Evolutionary conservation across 1,284 basidiomycete species (phyloP), one percentile per base, ranked within the genome.

Genomic region (Sutorius eximius): DNA sequence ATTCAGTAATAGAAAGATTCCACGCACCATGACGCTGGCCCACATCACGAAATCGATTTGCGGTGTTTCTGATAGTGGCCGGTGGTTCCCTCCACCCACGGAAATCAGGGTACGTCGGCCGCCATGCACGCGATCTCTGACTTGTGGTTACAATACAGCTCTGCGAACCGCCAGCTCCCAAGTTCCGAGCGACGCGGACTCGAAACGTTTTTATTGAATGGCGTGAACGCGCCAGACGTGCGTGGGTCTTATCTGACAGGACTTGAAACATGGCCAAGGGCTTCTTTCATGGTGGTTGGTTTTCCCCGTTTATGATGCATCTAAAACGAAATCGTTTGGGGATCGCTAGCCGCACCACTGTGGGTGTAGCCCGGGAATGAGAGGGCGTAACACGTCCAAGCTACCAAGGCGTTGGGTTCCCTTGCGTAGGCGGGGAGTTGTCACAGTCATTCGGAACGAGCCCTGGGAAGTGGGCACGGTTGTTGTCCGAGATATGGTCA

Each of bases 241-340:
- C 8, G 38, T 18, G 45, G 48, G 45, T 2, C 48, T 52, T 65
- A 51, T 51, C 52, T 57, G 38, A n/a, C 43, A 41, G 27, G 36
- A 29, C 33, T 24, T 47, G 50, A 58, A 61, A 65, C 58, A 33
- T n/a, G 22, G 50, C 44, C 37, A 27, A 6, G 24, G 24, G 24
- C 24, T 27, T 27, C 24, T 27, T 27, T 27, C 43, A 37, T 3
- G n/a, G 6, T 51, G n/a, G n/a, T 18, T 37, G 10, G 36, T 10
- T 46, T 15, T 12, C 6, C 43, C 20, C 5, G 11, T 43, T 44
- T 34, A 13, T 33, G 22, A 42, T 45, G 46, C 27, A 61, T 49
- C 61, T 45, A 40, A 38, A 49, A 49, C 45, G 5, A 27, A 22
- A 24, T n/a, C 22, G 10, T 30, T 45, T 40, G 44, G 51, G 49